Conservation (phyloP, 352 stramenopile genomes). For the Pythium plurisporium region DNA sequence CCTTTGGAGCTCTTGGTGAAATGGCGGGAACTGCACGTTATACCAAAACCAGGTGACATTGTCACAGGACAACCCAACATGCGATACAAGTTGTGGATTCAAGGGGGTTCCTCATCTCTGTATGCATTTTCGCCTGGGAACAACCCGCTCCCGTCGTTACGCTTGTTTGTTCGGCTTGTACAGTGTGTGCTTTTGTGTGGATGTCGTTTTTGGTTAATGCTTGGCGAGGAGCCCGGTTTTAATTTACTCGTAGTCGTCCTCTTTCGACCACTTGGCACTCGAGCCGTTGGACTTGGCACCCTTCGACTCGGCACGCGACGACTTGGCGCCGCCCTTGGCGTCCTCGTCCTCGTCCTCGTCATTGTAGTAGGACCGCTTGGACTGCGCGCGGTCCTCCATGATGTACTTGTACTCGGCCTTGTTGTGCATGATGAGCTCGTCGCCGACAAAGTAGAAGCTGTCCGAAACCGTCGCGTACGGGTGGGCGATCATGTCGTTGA, state of each 20-base stretch:
- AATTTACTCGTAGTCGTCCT: conserved; percentile 87
- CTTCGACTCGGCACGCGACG: conserved; percentile 54
- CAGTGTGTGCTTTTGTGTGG: not conserved
- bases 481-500: conserved; percentile 92
- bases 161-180: too few species aligned
- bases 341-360: conserved; percentile 77
- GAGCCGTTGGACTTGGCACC: conserved; percentile 31
- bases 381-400: conserved; percentile 83
- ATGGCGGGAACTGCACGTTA: not conserved
- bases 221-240: not conserved
- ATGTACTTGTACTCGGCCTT: conserved; percentile 94
- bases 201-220: not conserved
- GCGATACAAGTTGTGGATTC: not conserved
- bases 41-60: not conserved
- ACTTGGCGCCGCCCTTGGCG: conserved; percentile 53
- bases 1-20: not conserved
- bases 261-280: conserved; percentile 86
- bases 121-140: too few species aligned
- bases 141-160: too few species aligned
- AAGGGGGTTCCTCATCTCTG: not conserved
- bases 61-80: not conserved
- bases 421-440: conserved; percentile 97
- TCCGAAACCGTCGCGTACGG: conserved; percentile 93
- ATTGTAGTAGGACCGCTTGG: conserved; percentile 90
- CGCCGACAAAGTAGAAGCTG: conserved; percentile 96